Conservation (phyloP, 2,329 filamentous ascomycete genomes). For the Fusarium sambucinum region DNA sequence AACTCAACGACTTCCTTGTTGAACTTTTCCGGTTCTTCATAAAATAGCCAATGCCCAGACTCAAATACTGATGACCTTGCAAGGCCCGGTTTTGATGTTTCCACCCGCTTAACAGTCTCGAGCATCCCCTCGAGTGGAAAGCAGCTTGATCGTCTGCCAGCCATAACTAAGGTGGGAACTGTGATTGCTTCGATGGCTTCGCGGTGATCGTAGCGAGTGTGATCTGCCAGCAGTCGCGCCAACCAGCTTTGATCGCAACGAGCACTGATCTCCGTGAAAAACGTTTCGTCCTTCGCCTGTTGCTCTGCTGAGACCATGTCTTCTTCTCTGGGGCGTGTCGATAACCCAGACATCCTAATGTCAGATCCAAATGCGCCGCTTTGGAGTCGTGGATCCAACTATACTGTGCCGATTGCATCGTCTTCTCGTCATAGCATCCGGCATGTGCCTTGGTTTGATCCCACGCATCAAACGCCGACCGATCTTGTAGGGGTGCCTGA, state of each 20-base stretch:
- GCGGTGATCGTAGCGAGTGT: conserved; percentile 47
- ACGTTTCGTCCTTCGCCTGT: conserved; percentile 40
- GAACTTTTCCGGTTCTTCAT: conserved; percentile 46
- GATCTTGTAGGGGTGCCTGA: conserved; percentile 47
- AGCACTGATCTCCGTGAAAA: conserved; percentile 47
- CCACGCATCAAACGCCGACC: conserved; percentile 43
- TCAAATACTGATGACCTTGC: conserved; percentile 43
- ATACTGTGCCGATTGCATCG: conserved; percentile 41
- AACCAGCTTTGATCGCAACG: conserved; percentile 45
- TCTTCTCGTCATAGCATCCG: conserved; percentile 46
- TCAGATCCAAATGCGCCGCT: conserved; percentile 42
- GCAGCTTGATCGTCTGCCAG: conserved; percentile 44
- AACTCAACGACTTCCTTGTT: conserved; percentile 45
- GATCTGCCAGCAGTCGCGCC: conserved; percentile 45
- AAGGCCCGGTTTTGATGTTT: conserved; percentile 36
- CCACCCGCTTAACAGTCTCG: conserved; percentile 44
- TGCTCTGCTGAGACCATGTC: conserved; percentile 42
- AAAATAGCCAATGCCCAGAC: conserved; percentile 48
- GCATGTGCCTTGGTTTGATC: conserved; percentile 42
- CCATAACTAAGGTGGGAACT: conserved; percentile 47
- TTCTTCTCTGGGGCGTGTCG: conserved; percentile 37
- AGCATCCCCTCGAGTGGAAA: conserved; percentile 47
- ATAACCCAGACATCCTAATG: conserved; percentile 45
- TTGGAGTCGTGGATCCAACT: conserved; percentile 44
- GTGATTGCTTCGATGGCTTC: conserved; percentile 45